Conservation (phyloP, 768 basidiomycete genomes). For the Wakefieldia striispora region DNA sequence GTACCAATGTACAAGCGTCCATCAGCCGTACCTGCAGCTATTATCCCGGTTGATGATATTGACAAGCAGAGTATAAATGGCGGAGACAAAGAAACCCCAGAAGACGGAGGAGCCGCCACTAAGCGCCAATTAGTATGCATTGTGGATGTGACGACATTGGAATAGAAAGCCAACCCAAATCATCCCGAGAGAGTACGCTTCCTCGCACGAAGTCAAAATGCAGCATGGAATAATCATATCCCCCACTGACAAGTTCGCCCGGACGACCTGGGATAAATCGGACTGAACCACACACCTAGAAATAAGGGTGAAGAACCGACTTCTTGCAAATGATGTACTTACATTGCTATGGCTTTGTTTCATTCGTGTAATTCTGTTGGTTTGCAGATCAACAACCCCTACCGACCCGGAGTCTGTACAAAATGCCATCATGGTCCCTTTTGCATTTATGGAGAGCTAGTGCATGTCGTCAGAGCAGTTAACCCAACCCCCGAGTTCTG, state of each 20-base stretch:
- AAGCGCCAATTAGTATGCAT: slow-evolving; percentile 1
- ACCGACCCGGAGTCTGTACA: slow-evolving; percentile 68
- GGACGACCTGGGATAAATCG: slow-evolving; percentile 71
- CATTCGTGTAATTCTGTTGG: slow-evolving; percentile 51
- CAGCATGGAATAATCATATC: slow-evolving; percentile 66
- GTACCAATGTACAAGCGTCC: slow-evolving; percentile 69
- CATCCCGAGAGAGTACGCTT: slow-evolving; percentile 53
- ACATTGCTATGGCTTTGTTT: slow-evolving; percentile 64
- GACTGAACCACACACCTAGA: slow-evolving; percentile 67
- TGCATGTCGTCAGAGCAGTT: slow-evolving; percentile 36
- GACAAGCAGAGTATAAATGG: slow-evolving; percentile 70
- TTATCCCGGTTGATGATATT: slow-evolving; percentile 53
- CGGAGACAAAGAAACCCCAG: slow-evolving; percentile 62
- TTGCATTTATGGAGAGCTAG: slow-evolving; percentile 62
- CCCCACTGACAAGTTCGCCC: slow-evolving; percentile 71
- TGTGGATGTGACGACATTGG: background rate
- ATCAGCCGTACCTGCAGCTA: slow-evolving; percentile 75
- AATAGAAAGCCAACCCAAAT: slow-evolving; percentile 46
- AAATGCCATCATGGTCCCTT: slow-evolving; percentile 58
- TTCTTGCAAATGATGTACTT: slow-evolving; percentile 20
- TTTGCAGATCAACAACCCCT: slow-evolving; percentile 61
- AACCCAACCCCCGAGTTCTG: background rate
- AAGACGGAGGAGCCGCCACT: slow-evolving; percentile 41
- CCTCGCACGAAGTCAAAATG: slow-evolving; percentile 66
- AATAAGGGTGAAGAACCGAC: slow-evolving; percentile 2